Evolutionary conservation across 169 alveolate species (phyloP), one percentile per base, ranked within the genome.

Genomic region (Cryptosporidium sp.): DNA sequence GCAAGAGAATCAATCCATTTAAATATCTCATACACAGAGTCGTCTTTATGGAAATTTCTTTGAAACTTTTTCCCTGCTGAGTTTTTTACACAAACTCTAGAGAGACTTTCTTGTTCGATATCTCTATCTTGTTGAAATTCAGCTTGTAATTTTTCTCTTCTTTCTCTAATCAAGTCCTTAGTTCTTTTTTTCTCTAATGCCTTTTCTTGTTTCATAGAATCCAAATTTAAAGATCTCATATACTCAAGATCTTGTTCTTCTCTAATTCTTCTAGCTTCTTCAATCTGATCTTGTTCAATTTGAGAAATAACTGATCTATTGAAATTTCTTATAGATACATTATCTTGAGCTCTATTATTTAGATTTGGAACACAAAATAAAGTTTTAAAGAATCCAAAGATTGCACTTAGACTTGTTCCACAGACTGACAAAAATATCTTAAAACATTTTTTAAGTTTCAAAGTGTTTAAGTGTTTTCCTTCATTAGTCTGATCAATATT

Each of bases 1-100:
- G 67, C 87, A 8, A 80, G 75, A 10, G 87, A 80, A 45, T 80
- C 87, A 62, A 80, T 65, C 87, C 87, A 80, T n/a, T 80, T 51
- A n/a, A 60, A 80, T 42, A 80, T 80, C 44, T 80, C 65, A 31
- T 45, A 80, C 12, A 65, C 87, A 8, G 26, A 23, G 52, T 80
- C 87, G 23, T 80, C 70, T 65, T 62, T 80, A 48, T 42, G 60
- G 21, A 80, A 80, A 42, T 62, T 65, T 21, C 87, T 80, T 18
- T 80, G 87, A 26, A 80, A 80, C 26, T 45, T 80, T 26, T 48
- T 80, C 37, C 87, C 87, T 39, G 61, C 87, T 37, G 48, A 65
- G 65, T 62, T 62, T 39, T 51, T 80, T 9, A 80, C 75, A 16
- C 87, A 80, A 18, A 80, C 87, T 31, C 80, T 80, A 7, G 87